Evolutionary conservation across 1,284 basidiomycete genomes (phyloP), one percentile per base, ranked within the genome.

Genomic region (Anthracocystis panici-leucophaei): DNA sequence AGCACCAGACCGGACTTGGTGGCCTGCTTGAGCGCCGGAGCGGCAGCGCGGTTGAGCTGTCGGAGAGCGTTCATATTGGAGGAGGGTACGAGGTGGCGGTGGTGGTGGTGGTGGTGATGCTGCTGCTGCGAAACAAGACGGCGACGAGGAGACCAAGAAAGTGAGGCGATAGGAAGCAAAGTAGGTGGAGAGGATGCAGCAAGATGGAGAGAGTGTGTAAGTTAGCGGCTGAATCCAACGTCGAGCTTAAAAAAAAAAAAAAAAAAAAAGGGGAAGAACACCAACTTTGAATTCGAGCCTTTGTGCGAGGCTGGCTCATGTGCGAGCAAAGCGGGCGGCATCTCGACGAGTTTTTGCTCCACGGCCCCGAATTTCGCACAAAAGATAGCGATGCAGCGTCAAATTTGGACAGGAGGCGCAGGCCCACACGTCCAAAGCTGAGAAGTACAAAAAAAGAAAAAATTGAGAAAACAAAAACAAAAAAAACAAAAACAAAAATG

Each of bases 1-100:
- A 77, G 69, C 29, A 68, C 62, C n/a, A 77, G 62, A 41, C 68
- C 61, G n/a, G 67, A 66, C 57, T 66, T 66, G 54, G 61, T 57
- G 48, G 74, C 69, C 68, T 76, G 74, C 74, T 68, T 76, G 74
- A 76, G 65, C 57, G 74, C 74, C 42, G 74, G 74, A 44, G 69
- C 74, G 44, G 74, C 74, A 50, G 68, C 59, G 25, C 74, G 59
- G 74, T 72, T 69, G 65, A 77, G 69, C 62, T 72, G 65, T 60
- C 65, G 68, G 41, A 77, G 69, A 54, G 74, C 27, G 74, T 77
- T 77, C 74, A 77, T 77, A 16, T 51, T 63, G 59, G 25, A n/a
- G 29, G 20, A 23, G 20, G 27, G 46, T 29, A 10, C 29, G 27
- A n/a, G 20, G 35, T 38, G 21, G 44, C n/a, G 48, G 48, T 50